These are phyloP conservation scores for Diaporthe velutina DNA, from an alignment of 2,329 filamentous ascomycete species.

Conservation along the genomic window DNA sequence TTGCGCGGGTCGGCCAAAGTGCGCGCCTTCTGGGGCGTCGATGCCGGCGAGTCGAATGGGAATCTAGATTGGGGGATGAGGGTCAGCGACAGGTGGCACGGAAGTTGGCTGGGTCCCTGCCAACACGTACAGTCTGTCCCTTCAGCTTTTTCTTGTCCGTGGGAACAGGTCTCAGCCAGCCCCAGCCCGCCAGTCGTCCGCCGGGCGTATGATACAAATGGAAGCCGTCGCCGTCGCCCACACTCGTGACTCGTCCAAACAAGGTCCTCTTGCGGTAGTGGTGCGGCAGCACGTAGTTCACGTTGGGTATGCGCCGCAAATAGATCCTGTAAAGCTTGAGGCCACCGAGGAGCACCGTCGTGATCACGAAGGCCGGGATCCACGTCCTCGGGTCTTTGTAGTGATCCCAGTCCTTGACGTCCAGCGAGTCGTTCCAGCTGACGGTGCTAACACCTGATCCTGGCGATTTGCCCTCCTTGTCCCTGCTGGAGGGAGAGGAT, in stretches of 20 bases:
- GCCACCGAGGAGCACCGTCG: constrained; percentile 65
- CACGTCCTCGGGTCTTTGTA: constrained; percentile 68
- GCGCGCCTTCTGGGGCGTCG: constrained; percentile 92
- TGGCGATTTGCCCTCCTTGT: constrained; percentile 8
- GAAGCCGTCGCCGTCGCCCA: constrained; percentile 97
- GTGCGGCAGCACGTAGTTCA: constrained; percentile 78
- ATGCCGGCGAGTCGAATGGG: constrained; percentile 90
- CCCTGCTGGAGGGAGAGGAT: constrained; percentile 26
- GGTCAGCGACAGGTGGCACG: neutral
- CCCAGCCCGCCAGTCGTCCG: constrained; percentile 89
- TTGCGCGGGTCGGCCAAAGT: constrained; percentile 91
- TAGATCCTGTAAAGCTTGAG: constrained; percentile 79
- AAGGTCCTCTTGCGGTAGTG: constrained; percentile 83
- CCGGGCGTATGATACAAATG: constrained; percentile 95
- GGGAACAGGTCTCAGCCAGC: constrained; percentile 86
- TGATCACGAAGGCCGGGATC: constrained; percentile 66
- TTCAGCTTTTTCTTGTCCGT: constrained; percentile 76
- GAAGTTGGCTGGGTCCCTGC: neutral
- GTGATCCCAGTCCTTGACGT: constrained; percentile 65
- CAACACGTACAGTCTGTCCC: constrained; percentile 77
- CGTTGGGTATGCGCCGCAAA: constrained; percentile 85
- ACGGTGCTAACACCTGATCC: constrained; percentile 37
- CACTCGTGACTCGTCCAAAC: constrained; percentile 89
- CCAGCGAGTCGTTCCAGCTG: constrained; percentile 58
- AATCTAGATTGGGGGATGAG: constrained; percentile 66